These are phyloP conservation scores for Chalaropsis ovoidea DNA, from an alignment of 2,329 filamentous ascomycete genomes.

Conservation along the genomic window DNA sequence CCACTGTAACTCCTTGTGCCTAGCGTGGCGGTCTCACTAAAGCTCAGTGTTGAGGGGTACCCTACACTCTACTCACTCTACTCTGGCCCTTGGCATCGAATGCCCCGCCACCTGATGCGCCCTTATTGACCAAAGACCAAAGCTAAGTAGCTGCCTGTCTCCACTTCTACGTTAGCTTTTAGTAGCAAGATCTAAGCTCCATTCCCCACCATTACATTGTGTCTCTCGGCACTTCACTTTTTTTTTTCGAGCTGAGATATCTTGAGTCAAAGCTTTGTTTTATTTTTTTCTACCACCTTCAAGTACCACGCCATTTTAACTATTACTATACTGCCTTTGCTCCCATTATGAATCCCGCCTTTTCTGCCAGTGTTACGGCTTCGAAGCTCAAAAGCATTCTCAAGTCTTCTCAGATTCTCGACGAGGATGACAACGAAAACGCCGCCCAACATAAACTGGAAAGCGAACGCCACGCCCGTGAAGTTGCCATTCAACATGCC, in stretches of 20 bases:
- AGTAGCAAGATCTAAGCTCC: not conserved
- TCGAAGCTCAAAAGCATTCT: constrained; percentile 46
- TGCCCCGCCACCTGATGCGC: not conserved
- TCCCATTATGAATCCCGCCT: constrained; percentile 18
- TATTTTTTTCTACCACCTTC: not conserved
- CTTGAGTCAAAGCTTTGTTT: not conserved
- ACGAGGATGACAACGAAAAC: constrained; percentile 25
- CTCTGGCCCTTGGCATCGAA: not conserved
- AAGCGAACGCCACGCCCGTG: constrained; percentile 36
- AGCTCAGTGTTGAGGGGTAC: not conserved
- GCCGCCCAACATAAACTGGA: not conserved
- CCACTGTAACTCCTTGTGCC: constrained; percentile 11
- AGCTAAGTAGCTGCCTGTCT: not conserved
- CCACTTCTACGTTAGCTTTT: not conserved
- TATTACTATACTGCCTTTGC: not conserved
- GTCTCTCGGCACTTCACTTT: not conserved
- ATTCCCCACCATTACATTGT: not conserved
- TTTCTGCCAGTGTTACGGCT: constrained; percentile 17
- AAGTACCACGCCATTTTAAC: not conserved
- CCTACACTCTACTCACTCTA: not conserved
- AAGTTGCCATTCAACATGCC: constrained; percentile 72
- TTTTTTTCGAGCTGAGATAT: not conserved
- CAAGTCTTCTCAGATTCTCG: constrained; percentile 41
- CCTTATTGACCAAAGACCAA: not conserved
- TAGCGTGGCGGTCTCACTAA: not conserved